These are phyloP conservation scores for Penicillium subrubescens DNA, from an alignment of 495 filamentous ascomycete species.

Conservation along the genomic window DNA sequence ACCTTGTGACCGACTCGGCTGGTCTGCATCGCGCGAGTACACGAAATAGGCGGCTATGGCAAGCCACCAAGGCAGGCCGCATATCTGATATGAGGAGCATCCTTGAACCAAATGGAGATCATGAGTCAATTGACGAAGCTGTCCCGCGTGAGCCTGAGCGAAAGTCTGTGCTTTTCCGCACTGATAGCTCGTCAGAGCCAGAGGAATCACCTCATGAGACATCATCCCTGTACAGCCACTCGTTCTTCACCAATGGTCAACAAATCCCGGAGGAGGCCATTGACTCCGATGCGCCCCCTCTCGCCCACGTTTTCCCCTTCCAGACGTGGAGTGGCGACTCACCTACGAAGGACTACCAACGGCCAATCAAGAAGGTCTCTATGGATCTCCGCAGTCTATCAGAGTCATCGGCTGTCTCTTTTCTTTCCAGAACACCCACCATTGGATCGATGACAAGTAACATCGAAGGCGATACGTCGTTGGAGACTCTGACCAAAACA, in stretches of 20 bases:
- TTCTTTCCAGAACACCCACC: conserved; percentile 73
- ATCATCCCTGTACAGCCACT: conserved; percentile 28
- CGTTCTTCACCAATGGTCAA: conserved; percentile 26
- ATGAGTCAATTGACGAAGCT: conserved; percentile 45
- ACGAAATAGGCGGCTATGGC: conserved; percentile 86
- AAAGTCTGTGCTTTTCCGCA: conserved; percentile 43
- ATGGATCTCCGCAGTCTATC: conserved; percentile 89
- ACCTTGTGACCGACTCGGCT: conserved; percentile 81
- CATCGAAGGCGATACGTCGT: conserved; percentile 83
- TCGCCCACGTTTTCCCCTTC: conserved; percentile 90
- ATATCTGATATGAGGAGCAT: conserved; percentile 74
- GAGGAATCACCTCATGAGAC: conserved; percentile 27
- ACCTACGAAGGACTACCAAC: conserved; percentile 48
- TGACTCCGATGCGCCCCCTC: conserved; percentile 60
- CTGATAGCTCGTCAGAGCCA: conserved; percentile 44
- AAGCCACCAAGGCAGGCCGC: conserved; percentile 75
- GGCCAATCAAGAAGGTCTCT: conserved; percentile 71
- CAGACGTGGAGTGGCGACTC: conserved; percentile 56
- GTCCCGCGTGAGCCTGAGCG: conserved; percentile 41
- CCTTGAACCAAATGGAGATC: conserved; percentile 66
- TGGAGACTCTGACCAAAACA: conserved; percentile 78
- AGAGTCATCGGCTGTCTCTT: conserved; percentile 78
- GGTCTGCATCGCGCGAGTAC: conserved; percentile 80
- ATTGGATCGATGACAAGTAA: conserved; percentile 70
- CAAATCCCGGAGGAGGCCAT: conserved; percentile 24